Evolutionary conservation across 805 yeast genomes (phyloP).

Genomic region (Brettanomyces anomalus): DNA sequence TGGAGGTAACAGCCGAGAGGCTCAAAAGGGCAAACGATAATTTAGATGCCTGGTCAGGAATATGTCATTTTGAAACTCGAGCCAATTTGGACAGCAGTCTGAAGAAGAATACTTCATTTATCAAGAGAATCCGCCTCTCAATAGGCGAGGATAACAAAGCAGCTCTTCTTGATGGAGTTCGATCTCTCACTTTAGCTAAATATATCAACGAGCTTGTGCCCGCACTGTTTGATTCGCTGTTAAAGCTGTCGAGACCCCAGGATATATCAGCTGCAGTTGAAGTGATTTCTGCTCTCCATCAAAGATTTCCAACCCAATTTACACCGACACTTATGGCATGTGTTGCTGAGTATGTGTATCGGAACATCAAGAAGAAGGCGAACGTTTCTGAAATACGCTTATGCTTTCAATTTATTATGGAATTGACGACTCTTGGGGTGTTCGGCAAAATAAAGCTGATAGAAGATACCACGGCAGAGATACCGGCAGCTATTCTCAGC

Average conservation of each 20-base stretch:
- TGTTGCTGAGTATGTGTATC: conserved; percentile 26
- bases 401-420: too few species aligned
- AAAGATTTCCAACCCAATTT: conserved; percentile 50
- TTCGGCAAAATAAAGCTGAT: too few species aligned
- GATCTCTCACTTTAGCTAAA: conserved; percentile 56
- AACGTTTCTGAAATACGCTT: conserved; percentile 6
- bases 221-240: conserved; percentile 54
- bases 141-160: conserved; percentile 42
- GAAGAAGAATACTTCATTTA: conserved; percentile 74
- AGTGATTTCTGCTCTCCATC: conserved; percentile 66
- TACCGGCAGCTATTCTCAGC: too few species aligned
- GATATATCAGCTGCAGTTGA: conserved; percentile 61
- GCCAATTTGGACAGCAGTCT: conserved; percentile 55
- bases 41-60: conserved; percentile 16
- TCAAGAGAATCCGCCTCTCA: conserved; percentile 55
- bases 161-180: conserved; percentile 50
- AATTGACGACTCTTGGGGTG: conserved; percentile 31
- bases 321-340: conserved; percentile 38
- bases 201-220: conserved; percentile 63
- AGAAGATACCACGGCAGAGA: conserved; percentile 12
- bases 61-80: conserved; percentile 6
- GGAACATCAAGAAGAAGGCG: conserved; percentile 33
- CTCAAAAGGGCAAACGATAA: conserved; percentile 5
- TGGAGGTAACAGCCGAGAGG: conserved; percentile 1
- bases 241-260: conserved; percentile 39